These are phyloP conservation scores for Anthostomella pinea DNA, from an alignment of 2,329 filamentous ascomycete species.

Conservation along the genomic window DNA sequence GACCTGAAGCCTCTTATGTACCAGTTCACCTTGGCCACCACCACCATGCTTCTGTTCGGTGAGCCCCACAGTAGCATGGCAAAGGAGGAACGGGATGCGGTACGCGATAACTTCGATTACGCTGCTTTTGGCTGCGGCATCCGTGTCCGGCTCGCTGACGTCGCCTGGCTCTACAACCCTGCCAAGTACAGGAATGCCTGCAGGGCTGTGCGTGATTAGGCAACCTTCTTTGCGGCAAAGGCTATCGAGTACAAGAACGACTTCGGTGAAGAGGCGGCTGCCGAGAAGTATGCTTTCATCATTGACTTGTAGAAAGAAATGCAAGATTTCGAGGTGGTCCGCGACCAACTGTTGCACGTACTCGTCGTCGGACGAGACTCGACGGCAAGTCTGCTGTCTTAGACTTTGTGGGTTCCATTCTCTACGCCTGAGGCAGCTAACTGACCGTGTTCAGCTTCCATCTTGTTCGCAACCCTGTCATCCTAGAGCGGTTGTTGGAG, in stretches of 20 bases:
- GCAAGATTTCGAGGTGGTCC: conserved; percentile 8
- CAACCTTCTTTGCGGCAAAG: conserved; percentile 33
- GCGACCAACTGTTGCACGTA: conserved; percentile 21
- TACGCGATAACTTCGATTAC: conserved; percentile 22
- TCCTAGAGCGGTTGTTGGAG: conserved; percentile 9
- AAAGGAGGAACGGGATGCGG: conserved; percentile 7
- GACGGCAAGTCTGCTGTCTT: conserved; percentile 18
- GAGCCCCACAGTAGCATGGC: conserved; percentile 20
- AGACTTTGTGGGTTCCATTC: conserved; percentile 15
- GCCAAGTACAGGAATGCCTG: conserved; percentile 12
- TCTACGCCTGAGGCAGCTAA: too few species aligned
- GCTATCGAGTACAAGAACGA: conserved; percentile 9
- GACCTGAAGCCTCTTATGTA: conserved; percentile 24
- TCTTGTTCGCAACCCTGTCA: conserved; percentile 16
- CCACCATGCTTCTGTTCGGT: conserved; percentile 23
- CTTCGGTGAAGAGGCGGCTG: conserved; percentile 9
- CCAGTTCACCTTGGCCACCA: conserved; percentile 21
- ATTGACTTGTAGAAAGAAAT: conserved; percentile 32
- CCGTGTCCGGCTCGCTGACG: conserved; percentile 16
- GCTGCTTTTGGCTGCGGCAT: conserved; percentile 12
- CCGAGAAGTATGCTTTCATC: conserved; percentile 42
- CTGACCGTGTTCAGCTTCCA: too few species aligned
- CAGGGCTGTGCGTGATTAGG: conserved; percentile 18
- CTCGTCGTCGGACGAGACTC: conserved; percentile 20
- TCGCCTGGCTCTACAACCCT: conserved; percentile 14